Conservation (phyloP, 768 basidiomycete species). For the Butyriboletus loyo region DNA sequence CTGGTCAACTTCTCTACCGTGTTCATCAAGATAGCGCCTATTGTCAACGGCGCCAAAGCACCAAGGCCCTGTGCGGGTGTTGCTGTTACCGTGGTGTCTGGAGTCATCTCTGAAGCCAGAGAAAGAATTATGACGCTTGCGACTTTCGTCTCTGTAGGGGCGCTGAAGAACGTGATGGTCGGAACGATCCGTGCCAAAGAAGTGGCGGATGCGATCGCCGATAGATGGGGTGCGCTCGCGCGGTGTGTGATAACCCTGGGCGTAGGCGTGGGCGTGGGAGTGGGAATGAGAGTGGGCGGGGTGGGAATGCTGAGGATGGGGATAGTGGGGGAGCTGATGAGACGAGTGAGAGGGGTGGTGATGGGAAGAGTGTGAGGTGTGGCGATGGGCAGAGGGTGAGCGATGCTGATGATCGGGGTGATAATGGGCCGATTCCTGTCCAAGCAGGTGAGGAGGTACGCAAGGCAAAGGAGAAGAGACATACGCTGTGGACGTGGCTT, state of each 20-base stretch:
- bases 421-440: constrained; percentile 23
- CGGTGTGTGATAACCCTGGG: constrained; percentile 10
- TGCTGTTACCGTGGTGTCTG: constrained; percentile 13
- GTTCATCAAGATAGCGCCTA: constrained; percentile 18
- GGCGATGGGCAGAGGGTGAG: constrained; percentile 15
- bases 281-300: constrained; percentile 6
- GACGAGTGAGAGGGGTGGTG: constrained; percentile 18
- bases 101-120: constrained; percentile 20
- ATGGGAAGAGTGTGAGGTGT: constrained; percentile 14
- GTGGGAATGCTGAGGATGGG: constrained; percentile 11
- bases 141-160: constrained; percentile 7
- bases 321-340: constrained; percentile 9
- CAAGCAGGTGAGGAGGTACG: neutral
- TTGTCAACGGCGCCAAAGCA: constrained; percentile 21
- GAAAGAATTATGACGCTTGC: constrained; percentile 27
- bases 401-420: constrained; percentile 7
- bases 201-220: constrained; percentile 37
- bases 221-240: constrained; percentile 26
- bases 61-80: constrained; percentile 20
- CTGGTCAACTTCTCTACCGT: constrained; percentile 28
- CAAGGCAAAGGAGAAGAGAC: neutral
- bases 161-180: neutral
- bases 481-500: constrained; percentile 14
- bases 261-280: constrained; percentile 9
- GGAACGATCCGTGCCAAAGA: constrained; percentile 33